phyloP scores from a whole-genome alignment of 176 grass and related monocot genomes.

The Aechmea fasciata region DNA sequence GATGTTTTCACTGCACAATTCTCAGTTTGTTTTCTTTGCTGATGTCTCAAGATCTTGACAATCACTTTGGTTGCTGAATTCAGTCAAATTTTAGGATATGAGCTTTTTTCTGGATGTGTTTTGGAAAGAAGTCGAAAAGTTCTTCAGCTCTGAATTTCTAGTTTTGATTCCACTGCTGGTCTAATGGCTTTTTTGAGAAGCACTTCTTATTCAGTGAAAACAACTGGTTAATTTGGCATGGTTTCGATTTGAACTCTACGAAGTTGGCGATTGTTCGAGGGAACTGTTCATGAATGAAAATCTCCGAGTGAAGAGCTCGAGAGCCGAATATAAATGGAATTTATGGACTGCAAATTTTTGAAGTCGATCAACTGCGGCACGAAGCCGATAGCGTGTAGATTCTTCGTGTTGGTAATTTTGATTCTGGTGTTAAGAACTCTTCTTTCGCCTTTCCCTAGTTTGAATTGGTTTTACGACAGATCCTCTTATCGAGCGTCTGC shows the following conservation, averaged over 20 bases:
- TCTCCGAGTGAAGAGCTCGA: background rate
- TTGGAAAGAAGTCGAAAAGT: too few relatives aligned
- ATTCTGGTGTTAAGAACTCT: slow-evolving; percentile 45
- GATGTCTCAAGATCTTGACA: background rate
- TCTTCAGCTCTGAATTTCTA: too few relatives aligned
- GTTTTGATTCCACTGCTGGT: background rate
- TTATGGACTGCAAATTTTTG: background rate
- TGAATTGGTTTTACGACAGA: slow-evolving; percentile 38
- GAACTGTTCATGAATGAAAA: background rate
- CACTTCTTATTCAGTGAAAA: background rate
- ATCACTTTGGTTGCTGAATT: too few relatives aligned
- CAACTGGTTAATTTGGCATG: background rate
- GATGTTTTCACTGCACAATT: background rate
- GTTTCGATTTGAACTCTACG: background rate
- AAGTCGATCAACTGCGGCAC: background rate
- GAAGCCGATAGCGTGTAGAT: slow-evolving; percentile 10
- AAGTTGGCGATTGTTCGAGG: background rate
- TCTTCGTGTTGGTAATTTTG: slow-evolving; percentile 34
- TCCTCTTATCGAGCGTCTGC: slow-evolving; percentile 31
- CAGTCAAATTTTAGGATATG: too few relatives aligned
- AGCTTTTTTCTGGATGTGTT: too few relatives aligned
- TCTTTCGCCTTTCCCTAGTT: slow-evolving; percentile 44
- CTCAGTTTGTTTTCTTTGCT: background rate
- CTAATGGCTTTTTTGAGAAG: background rate
- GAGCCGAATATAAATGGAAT: background rate